These are phyloP conservation scores for Kitagawia praeruptora DNA, from an alignment of 129 eudicot genomes.

Conservation along the genomic window DNA sequence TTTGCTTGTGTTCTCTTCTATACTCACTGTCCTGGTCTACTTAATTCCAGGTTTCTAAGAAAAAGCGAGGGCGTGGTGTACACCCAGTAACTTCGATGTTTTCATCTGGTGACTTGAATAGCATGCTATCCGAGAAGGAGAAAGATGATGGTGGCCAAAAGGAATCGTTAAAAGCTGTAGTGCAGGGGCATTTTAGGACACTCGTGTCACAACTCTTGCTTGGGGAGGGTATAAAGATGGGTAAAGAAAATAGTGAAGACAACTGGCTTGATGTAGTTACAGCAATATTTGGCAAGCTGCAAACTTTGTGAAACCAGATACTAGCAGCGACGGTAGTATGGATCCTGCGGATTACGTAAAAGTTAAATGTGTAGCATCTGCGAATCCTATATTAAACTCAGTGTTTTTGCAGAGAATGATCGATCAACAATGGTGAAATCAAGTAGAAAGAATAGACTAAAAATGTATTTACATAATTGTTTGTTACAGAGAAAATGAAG, in stretches of 20 bases:
- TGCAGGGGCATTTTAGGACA: slow-evolving; percentile 89
- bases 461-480: no score
- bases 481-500: no score
- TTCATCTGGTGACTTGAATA: slow-evolving; percentile 31
- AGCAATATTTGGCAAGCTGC: slow-evolving; percentile 87
- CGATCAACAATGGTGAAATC: no score
- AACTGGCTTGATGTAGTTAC: slow-evolving; percentile 78
- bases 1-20: background rate
- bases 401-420: no score
- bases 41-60: slow-evolving; percentile 76
- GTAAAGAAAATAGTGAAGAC: slow-evolving; percentile 17
- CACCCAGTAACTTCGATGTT: slow-evolving; percentile 32
- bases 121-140: slow-evolving; percentile 29
- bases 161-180: slow-evolving; percentile 45
- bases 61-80: slow-evolving; percentile 98
- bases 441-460: no score
- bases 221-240: slow-evolving; percentile 37
- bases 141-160: slow-evolving; percentile 33
- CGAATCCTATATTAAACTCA: no score
- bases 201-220: slow-evolving; percentile 81
- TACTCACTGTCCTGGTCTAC: background rate
- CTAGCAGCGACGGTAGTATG: slow-evolving; percentile 94
- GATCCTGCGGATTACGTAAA: slow-evolving; percentile 89
- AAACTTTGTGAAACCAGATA: slow-evolving; percentile 78
- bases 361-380: slow-evolving; percentile 84